Conservation (phyloP, 139 green algal genomes). For the Closterium sp. region DNA sequence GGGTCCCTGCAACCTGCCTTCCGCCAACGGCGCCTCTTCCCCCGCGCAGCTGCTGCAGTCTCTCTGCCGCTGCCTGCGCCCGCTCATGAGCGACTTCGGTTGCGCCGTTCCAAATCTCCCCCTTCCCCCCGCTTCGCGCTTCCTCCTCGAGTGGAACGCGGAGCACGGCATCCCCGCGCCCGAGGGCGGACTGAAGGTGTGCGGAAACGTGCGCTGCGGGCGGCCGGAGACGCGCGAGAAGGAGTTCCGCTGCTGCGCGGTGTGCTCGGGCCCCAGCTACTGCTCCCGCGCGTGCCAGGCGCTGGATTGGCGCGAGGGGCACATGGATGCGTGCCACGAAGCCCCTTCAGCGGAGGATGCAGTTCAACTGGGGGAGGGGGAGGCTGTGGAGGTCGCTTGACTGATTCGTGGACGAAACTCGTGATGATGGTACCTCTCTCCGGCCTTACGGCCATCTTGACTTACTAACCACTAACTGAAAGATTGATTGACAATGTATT, state of each 20-base stretch:
- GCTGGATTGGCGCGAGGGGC: constrained; percentile 30
- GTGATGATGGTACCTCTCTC: no score
- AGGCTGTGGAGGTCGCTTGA: neutral
- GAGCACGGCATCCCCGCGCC: neutral
- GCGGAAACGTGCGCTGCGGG: constrained; percentile 34
- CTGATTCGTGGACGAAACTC: no score
- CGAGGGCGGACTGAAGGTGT: constrained; percentile 21
- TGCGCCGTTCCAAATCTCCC: constrained; percentile 3
- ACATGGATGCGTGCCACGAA: constrained; percentile 6
- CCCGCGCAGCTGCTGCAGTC: neutral
- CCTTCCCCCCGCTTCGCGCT: neutral
- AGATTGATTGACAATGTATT: neutral
- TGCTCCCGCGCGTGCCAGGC: constrained; percentile 38
- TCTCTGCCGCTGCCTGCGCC: neutral
- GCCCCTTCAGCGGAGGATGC: neutral
- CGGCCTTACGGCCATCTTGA: neutral
- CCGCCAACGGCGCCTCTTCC: neutral
- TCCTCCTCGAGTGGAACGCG: constrained; percentile 36
- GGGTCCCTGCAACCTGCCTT: neutral
- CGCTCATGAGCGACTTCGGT: constrained; percentile 4
- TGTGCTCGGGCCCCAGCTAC: constrained; percentile 17
- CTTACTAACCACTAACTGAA: neutral
- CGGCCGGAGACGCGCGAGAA: constrained; percentile 41
- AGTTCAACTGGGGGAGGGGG: neutral
- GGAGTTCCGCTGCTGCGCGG: constrained; percentile 43